Conservation (phyloP, 2,329 filamentous ascomycete genomes). For the Verticillium longisporum region DNA sequence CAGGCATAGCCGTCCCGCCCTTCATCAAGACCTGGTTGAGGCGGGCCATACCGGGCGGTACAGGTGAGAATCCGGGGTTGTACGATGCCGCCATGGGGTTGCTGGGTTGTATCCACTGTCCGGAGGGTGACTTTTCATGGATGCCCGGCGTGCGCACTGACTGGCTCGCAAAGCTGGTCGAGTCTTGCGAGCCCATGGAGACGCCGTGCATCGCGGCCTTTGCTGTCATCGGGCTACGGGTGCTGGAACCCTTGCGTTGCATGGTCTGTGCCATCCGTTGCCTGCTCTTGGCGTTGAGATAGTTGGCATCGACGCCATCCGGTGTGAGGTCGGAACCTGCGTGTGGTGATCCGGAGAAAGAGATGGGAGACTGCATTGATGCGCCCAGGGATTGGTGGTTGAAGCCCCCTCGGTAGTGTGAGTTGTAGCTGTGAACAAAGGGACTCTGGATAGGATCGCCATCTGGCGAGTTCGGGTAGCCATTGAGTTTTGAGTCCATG, state of each 20-base stretch:
- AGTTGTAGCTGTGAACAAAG: slow-evolving; percentile 71
- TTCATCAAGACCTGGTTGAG: slow-evolving; percentile 87
- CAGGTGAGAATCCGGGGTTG: slow-evolving; percentile 83
- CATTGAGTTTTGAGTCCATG: slow-evolving; percentile 64
- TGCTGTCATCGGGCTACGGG: slow-evolving; percentile 74
- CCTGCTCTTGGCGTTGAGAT: slow-evolving; percentile 50
- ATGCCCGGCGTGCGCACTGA: slow-evolving; percentile 65
- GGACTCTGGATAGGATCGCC: slow-evolving; percentile 89
- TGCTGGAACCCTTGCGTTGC: slow-evolving; percentile 68
- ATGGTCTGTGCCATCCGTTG: slow-evolving; percentile 54
- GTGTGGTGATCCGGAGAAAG: slow-evolving; percentile 43
- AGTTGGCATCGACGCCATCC: slow-evolving; percentile 44
- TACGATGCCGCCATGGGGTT: slow-evolving; percentile 79
- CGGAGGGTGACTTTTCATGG: slow-evolving; percentile 79
- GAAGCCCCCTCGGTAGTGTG: slow-evolving; percentile 66
- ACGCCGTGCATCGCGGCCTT: slow-evolving; percentile 74
- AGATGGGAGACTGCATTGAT: slow-evolving; percentile 45
- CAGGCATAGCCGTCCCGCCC: slow-evolving; percentile 80
- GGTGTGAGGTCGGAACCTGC: slow-evolving; percentile 41
- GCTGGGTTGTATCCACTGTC: slow-evolving; percentile 84
- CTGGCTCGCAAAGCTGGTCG: slow-evolving; percentile 66
- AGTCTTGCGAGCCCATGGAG: slow-evolving; percentile 61
- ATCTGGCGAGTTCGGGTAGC: slow-evolving; percentile 88
- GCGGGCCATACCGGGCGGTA: slow-evolving; percentile 61
- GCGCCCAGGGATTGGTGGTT: slow-evolving; percentile 49